phyloP scores from a whole-genome alignment of 2,329 filamentous ascomycete genomes.

The Trichoderma koningii region DNA sequence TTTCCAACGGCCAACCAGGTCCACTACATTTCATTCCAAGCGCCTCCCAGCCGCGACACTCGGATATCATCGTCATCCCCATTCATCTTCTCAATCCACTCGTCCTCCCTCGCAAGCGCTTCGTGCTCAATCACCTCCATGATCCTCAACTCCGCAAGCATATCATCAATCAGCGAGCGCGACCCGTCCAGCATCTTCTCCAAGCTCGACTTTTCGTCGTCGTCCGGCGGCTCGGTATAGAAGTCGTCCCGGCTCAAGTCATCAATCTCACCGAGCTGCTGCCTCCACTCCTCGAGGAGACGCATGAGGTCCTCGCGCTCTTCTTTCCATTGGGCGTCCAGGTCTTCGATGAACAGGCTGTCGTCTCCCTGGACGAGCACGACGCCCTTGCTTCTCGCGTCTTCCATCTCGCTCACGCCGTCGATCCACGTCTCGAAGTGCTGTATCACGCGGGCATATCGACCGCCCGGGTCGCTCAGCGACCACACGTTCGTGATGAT shows the following conservation, averaged over 20 bases:
- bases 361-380: constrained; percentile 41
- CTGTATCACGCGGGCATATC: constrained; percentile 56
- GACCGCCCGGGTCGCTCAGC: constrained; percentile 57
- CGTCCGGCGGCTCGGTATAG: constrained; percentile 29
- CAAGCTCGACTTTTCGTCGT: constrained; percentile 45
- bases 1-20: not conserved
- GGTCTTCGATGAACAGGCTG: constrained; percentile 54
- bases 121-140: constrained; percentile 65
- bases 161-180: constrained; percentile 54
- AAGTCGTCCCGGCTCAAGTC: constrained; percentile 16
- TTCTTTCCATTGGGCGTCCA: constrained; percentile 61
- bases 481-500: constrained; percentile 60
- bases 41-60: constrained; percentile 47
- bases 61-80: constrained; percentile 42
- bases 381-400: constrained; percentile 45
- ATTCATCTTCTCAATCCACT: constrained; percentile 61
- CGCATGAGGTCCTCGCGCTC: constrained; percentile 56
- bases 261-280: constrained; percentile 49
- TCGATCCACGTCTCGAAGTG: constrained; percentile 63
- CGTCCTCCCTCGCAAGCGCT: constrained; percentile 56
- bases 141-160: constrained; percentile 62
- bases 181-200: constrained; percentile 52
- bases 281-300: constrained; percentile 57
- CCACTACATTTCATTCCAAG: constrained; percentile 48
- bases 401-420: constrained; percentile 49